A percentile compares a stretch with the other conserved stretches of the same genome.
Conservation (phyloP, 2,329 filamentous ascomycete species). For the Aurifilum marmelostoma region DNA sequence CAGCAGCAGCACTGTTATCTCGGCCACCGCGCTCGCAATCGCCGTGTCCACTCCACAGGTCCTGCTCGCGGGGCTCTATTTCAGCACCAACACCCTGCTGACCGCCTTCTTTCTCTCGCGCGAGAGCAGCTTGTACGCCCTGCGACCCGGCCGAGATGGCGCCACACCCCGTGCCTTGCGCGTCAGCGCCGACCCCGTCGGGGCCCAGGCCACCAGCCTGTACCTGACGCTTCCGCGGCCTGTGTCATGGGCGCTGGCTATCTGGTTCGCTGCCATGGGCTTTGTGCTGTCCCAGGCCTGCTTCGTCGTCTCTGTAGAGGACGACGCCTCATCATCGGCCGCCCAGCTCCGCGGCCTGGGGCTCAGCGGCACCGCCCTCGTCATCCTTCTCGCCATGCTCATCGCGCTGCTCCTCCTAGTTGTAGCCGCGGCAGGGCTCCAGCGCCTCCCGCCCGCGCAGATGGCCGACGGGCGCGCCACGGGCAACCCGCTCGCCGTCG, state of each 20-base stretch:
- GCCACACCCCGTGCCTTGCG: slow-evolving; percentile 44
- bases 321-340: slow-evolving; percentile 16
- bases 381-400: slow-evolving; percentile 47
- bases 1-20: slow-evolving; percentile 21
- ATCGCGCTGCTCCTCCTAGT: slow-evolving; percentile 40
- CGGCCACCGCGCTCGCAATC: slow-evolving; percentile 36
- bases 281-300: slow-evolving; percentile 53
- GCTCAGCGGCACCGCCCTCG: slow-evolving; percentile 48
- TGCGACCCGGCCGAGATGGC: background rate
- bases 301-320: slow-evolving; percentile 36
- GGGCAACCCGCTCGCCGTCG: slow-evolving; percentile 54
- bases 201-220: slow-evolving; percentile 50
- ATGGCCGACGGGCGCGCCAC: slow-evolving; percentile 40
- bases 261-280: slow-evolving; percentile 47
- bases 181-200: slow-evolving; percentile 48
- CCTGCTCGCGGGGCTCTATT: slow-evolving; percentile 51
- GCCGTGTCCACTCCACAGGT: slow-evolving; percentile 53
- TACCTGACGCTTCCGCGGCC: slow-evolving; percentile 55
- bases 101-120: slow-evolving; percentile 54
- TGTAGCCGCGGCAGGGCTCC: slow-evolving; percentile 45
- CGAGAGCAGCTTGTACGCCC: slow-evolving; percentile 51
- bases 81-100: slow-evolving; percentile 51
- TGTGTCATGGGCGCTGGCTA: slow-evolving; percentile 49
- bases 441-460: slow-evolving; percentile 42
- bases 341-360: slow-evolving; percentile 40